Conservation (phyloP, 2,329 filamentous ascomycete species). For the Alternaria infectoria region DNA sequence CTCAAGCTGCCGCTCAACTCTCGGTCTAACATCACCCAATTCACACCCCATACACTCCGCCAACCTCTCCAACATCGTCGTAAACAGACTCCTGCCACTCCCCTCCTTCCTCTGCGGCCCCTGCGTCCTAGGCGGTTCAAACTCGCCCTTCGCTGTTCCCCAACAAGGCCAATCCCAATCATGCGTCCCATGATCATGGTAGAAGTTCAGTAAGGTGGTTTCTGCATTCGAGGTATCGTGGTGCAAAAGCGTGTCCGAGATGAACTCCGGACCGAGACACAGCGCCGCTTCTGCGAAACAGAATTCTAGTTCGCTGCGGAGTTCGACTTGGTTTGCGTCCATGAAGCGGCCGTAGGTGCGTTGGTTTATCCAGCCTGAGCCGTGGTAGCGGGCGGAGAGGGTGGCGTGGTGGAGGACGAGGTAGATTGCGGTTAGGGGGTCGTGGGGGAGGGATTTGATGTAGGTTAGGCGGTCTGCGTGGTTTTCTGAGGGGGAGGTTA, state of each 20-base stretch:
- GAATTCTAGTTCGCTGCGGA: conserved; percentile 40
- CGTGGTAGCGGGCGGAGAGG: conserved; percentile 39
- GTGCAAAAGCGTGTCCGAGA: conserved; percentile 29
- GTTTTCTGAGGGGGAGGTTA: conserved; percentile 8
- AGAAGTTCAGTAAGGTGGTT: conserved; percentile 33
- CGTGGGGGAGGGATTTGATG: conserved; percentile 28
- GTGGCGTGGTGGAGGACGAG: conserved; percentile 36
- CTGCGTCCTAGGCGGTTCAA: conserved; percentile 36
- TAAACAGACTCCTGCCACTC: conserved; percentile 26
- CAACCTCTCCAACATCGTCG: conserved; percentile 34
- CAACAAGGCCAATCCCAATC: conserved; percentile 35
- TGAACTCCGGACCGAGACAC: conserved; percentile 31
- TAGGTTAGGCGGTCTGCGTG: conserved; percentile 23
- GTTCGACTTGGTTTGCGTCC: conserved; percentile 34
- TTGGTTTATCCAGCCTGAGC: conserved; percentile 41
- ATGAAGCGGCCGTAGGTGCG: conserved; percentile 37
- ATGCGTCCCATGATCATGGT: conserved; percentile 33
- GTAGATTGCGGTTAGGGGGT: conserved; percentile 37
- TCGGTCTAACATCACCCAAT: conserved; percentile 27
- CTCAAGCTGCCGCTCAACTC: conserved; percentile 27
- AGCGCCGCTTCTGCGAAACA: conserved; percentile 38
- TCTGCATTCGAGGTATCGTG: conserved; percentile 19
- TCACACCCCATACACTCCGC: conserved; percentile 23
- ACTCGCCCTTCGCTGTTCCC: conserved; percentile 23
- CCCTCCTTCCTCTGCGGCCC: conserved; percentile 27